Percentiles rank a stretch among this genome's conserved stretches.
Conservation (phyloP, 768 basidiomycete genomes). For the Cystofilobasidium macerans region DNA sequence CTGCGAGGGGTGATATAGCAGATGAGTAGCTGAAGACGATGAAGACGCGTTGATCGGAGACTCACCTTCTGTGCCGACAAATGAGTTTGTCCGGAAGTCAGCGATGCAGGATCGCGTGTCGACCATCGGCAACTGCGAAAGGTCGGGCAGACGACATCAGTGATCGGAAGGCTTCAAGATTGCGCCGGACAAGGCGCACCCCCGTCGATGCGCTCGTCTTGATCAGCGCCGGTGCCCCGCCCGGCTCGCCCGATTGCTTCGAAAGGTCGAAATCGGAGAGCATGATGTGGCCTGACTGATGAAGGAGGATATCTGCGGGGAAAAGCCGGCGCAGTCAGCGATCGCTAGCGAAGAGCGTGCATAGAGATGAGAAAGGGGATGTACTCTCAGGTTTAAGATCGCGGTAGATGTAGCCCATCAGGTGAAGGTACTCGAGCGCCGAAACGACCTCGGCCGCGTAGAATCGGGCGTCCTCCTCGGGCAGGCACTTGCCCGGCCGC, state of each 20-base stretch:
- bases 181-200: slow-evolving; percentile 46
- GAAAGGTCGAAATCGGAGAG: slow-evolving; percentile 98
- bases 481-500: slow-evolving; percentile 87
- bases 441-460: slow-evolving; percentile 98
- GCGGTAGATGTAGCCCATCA: slow-evolving; percentile 98
- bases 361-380: slow-evolving; percentile 38
- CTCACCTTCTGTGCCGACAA: slow-evolving; percentile 96
- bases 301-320: slow-evolving; percentile 76
- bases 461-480: slow-evolving; percentile 90
- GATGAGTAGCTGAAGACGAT: neutral
- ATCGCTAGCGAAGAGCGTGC: neutral
- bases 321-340: slow-evolving; percentile 10
- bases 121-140: slow-evolving; percentile 65
- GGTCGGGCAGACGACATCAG: slow-evolving; percentile 14
- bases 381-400: slow-evolving; percentile 98
- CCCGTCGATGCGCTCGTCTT: slow-evolving; percentile 78
- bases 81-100: slow-evolving; percentile 95
- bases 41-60: too few relatives aligned
- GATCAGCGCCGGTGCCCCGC: slow-evolving; percentile 74
- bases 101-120: slow-evolving; percentile 96
- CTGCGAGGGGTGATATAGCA: slow-evolving; percentile 34
- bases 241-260: slow-evolving; percentile 80
- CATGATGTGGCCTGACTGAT: slow-evolving; percentile 98
- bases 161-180: neutral
- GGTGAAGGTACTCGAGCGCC: slow-evolving; percentile 93